phyloP scores from a whole-genome alignment of 2,329 filamentous ascomycete species.

The Penicillium sp. region DNA sequence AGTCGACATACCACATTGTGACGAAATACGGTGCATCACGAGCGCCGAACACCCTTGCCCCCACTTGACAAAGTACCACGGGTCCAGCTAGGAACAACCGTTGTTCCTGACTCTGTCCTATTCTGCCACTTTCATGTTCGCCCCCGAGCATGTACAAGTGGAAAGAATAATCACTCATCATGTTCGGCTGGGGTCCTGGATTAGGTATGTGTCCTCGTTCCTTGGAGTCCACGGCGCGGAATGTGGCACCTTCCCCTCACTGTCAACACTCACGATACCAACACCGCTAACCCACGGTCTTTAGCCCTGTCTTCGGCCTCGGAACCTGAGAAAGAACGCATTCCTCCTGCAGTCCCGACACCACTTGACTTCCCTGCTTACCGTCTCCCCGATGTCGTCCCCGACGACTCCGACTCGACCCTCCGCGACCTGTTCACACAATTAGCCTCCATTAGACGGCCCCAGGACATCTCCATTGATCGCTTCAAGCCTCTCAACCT shows the following conservation, averaged over 20 bases:
- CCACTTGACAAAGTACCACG: not conserved
- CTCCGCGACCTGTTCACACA: conserved; percentile 42
- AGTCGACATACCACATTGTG: not conserved
- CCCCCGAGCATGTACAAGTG: conserved; percentile 5
- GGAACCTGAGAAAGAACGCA: conserved; percentile 44
- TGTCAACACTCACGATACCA: not conserved
- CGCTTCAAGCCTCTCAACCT: conserved; percentile 45
- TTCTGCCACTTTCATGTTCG: not conserved
- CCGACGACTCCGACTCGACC: conserved; percentile 35
- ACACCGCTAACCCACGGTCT: not conserved
- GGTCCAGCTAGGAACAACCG: not conserved
- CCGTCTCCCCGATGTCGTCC: conserved; percentile 36
- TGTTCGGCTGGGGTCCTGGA: conserved; percentile 36
- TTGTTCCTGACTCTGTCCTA: conserved; percentile 1
- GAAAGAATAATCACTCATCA: not conserved
- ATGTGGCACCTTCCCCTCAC: conserved; percentile 4
- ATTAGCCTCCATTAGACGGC: conserved; percentile 44
- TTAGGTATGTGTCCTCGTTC: conserved; percentile 27
- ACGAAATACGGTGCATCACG: not conserved
- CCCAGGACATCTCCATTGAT: conserved; percentile 41
- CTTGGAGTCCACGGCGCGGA: not conserved
- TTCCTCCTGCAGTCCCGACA: conserved; percentile 50
- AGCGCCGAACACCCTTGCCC: not conserved
- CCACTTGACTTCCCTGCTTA: conserved; percentile 54
- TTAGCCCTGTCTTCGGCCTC: conserved; percentile 33